Conservation (phyloP, 371 early-diverging fungal genomes). For the Apophysomyces elegans region DNA sequence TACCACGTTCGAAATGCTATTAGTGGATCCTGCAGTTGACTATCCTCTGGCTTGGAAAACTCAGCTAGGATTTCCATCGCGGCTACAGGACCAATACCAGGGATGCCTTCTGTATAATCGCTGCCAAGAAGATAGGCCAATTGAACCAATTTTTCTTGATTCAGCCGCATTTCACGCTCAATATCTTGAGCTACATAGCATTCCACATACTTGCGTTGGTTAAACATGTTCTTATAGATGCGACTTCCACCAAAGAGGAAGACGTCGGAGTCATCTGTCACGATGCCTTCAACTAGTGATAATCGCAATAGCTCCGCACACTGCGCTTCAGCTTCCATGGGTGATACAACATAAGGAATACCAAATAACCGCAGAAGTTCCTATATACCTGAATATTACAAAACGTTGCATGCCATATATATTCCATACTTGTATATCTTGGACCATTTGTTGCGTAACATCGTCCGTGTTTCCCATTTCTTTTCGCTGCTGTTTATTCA, state of each 20-base stretch:
- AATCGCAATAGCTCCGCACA: conserved; percentile 83
- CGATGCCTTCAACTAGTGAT: conserved; percentile 92
- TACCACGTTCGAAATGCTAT: conserved; percentile 70
- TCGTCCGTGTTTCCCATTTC: conserved; percentile 71
- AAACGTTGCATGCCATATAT: neutral
- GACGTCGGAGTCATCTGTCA: conserved; percentile 99
- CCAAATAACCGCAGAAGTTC: conserved; percentile 92
- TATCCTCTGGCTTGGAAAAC: conserved; percentile 56
- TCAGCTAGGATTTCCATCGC: conserved; percentile 88
- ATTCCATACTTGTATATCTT: conserved; percentile 61
- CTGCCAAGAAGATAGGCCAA: conserved; percentile 94
- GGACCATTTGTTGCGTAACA: conserved; percentile 72
- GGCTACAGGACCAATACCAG: conserved; percentile 93
- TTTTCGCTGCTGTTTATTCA: conserved; percentile 59
- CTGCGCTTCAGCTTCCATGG: conserved; percentile 98
- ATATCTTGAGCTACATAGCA: conserved; percentile 74
- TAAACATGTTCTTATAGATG: conserved; percentile 97
- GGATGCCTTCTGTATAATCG: conserved; percentile 98
- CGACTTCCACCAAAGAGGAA: conserved; percentile 93
- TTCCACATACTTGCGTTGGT: conserved; percentile 86
- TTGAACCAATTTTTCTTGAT: conserved; percentile 77
- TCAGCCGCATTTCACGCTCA: conserved; percentile 70
- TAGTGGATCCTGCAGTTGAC: conserved; percentile 39
- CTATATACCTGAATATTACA: conserved; percentile 17
- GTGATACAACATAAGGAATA: conserved; percentile 93